Conservation (phyloP, 495 filamentous ascomycete species). For the Opeltia flavorubescens region DNA sequence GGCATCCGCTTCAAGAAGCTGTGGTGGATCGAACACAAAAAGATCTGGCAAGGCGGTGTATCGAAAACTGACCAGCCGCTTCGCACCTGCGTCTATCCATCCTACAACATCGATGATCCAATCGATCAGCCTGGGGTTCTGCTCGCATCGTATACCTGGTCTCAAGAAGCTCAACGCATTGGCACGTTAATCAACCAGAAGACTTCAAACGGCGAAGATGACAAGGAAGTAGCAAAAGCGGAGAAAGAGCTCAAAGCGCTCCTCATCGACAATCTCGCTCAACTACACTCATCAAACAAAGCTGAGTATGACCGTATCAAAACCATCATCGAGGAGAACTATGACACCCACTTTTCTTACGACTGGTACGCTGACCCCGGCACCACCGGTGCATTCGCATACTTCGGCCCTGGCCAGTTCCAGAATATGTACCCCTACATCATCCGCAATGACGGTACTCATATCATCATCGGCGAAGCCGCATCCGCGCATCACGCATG, state of each 20-base stretch:
- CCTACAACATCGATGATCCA: constrained; percentile 21
- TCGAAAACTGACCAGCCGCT: constrained; percentile 24
- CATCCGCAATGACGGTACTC: constrained; percentile 16
- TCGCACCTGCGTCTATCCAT: constrained; percentile 30
- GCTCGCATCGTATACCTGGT: constrained; percentile 30
- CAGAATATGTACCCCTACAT: constrained; percentile 17
- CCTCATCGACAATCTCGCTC: constrained; percentile 16
- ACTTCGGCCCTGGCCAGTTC: constrained; percentile 32
- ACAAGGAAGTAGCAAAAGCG: too few relatives aligned
- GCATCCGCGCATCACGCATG: constrained; percentile 16
- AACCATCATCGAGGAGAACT: constrained; percentile 7
- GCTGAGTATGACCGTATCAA: constrained; percentile 1
- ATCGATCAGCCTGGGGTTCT: constrained; percentile 22
- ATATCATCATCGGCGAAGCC: constrained; percentile 17
- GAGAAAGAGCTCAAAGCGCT: constrained; percentile 20
- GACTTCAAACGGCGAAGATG: constrained; percentile 3
- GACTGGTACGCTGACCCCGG: constrained; percentile 24
- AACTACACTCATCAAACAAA: not conserved
- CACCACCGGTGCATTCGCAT: constrained; percentile 30
- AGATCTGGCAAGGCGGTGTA: constrained; percentile 21
- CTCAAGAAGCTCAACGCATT: constrained; percentile 26
- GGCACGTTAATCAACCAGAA: constrained; percentile 17
- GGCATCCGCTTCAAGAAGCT: constrained; percentile 14
- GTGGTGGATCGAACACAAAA: constrained; percentile 15
- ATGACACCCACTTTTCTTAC: constrained; percentile 21